phyloP scores from a whole-genome alignment of 495 filamentous ascomycete genomes.

The Tuber indicum region DNA sequence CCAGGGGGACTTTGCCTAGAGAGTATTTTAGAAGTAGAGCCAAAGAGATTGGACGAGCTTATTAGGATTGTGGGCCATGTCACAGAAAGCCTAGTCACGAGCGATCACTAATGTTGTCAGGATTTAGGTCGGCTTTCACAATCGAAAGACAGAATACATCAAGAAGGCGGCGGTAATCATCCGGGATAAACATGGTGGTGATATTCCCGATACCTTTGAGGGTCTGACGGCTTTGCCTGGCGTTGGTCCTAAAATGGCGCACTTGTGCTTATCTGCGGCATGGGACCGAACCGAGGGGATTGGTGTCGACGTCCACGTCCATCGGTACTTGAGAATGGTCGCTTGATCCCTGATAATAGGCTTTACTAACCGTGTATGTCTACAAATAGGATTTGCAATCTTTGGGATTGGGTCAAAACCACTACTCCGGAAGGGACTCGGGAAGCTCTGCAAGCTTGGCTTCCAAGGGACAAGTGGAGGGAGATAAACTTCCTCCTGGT shows the following conservation, averaged over 20 bases:
- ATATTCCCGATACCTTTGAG: constrained; percentile 77
- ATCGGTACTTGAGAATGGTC: constrained; percentile 48
- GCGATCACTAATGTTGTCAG: constrained; percentile 28
- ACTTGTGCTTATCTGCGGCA: constrained; percentile 70
- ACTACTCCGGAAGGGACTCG: constrained; percentile 82
- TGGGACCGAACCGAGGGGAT: constrained; percentile 58
- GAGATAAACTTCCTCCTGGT: constrained; percentile 92
- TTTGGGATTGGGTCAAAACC: constrained; percentile 84
- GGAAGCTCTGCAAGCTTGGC: constrained; percentile 67
- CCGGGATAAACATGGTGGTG: constrained; percentile 58
- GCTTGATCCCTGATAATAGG: constrained; percentile 33
- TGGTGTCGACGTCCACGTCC: constrained; percentile 63
- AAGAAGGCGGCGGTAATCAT: constrained; percentile 69
- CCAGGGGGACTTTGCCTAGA: constrained; percentile 64
- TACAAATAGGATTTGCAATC: constrained; percentile 82
- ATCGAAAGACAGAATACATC: constrained; percentile 81
- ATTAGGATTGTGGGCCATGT: constrained; percentile 48
- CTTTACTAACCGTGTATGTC: constrained; percentile 57
- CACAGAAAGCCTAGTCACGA: background rate
- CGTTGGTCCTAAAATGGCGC: constrained; percentile 96
- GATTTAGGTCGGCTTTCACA: constrained; percentile 90
- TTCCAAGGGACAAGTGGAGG: constrained; percentile 82
- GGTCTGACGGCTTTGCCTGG: constrained; percentile 77
- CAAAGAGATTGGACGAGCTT: constrained; percentile 64
- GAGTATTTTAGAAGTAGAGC: constrained; percentile 68